Conservation (phyloP, 805 yeast genomes). For the Torulaspora gathmanii region DNA sequence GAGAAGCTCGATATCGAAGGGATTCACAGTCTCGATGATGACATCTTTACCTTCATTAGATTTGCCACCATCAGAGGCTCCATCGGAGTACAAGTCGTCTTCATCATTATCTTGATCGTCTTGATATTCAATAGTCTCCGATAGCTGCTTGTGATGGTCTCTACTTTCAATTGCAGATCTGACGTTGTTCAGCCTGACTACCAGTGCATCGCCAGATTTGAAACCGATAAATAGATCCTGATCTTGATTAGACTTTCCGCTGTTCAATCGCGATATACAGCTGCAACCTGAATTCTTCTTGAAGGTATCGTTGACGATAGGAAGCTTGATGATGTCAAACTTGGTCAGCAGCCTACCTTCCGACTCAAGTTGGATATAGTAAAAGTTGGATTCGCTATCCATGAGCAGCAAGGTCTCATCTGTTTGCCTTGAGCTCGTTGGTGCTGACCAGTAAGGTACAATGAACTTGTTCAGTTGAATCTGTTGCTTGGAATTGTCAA, state of each 20-base stretch:
- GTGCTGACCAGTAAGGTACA: conserved; percentile 14
- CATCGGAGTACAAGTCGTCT: conserved; percentile 31
- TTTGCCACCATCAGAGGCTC: conserved; percentile 12
- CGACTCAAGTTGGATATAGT: conserved; percentile 25
- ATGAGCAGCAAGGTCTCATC: conserved; percentile 27
- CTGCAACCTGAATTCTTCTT: conserved; percentile 26
- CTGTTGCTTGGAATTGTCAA: conserved; percentile 37
- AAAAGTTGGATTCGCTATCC: conserved; percentile 27
- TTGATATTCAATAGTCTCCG: conserved; percentile 38
- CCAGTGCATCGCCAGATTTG: conserved; percentile 52
- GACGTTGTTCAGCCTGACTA: conserved; percentile 37
- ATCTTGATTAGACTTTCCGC: conserved; percentile 32
- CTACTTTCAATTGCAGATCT: conserved; percentile 29
- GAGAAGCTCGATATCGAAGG: conserved; percentile 41
- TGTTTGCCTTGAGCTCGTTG: conserved; percentile 7
- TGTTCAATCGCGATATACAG: conserved; percentile 26
- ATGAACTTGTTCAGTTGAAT: conserved; percentile 22
- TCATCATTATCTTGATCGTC: conserved; percentile 34
- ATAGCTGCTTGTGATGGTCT: conserved; percentile 46
- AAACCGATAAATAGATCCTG: conserved; percentile 56
- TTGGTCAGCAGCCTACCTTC: conserved; percentile 33
- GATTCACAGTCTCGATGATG: conserved; percentile 25
- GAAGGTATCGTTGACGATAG: conserved; percentile 32
- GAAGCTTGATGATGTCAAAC: conserved; percentile 29
- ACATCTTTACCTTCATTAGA: conserved; percentile 12